Percentiles rank a stretch among this genome's conserved stretches.
Conservation (phyloP, 2,329 filamentous ascomycete genomes). For the Cadophora gregata region DNA sequence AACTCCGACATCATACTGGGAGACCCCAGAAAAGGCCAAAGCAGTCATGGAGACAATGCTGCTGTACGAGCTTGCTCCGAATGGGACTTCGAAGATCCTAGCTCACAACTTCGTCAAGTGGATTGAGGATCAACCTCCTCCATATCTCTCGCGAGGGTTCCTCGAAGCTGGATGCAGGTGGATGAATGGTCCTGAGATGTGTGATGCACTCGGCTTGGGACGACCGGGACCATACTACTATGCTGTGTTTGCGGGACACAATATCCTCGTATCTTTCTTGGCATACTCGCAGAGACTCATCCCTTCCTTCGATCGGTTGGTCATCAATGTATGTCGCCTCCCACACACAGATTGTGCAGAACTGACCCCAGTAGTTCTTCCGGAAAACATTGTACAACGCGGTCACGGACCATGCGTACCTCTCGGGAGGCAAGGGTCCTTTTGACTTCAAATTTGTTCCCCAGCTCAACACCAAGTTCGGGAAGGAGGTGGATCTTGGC, state of each 20-base stretch:
- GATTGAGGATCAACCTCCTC: constrained; percentile 19
- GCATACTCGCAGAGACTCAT: constrained; percentile 14
- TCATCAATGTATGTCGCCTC: constrained; percentile 2
- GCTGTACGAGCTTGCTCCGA: constrained; percentile 20
- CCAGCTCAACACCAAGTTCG: constrained; percentile 12
- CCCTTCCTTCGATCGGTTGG: constrained; percentile 12
- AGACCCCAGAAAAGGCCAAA: constrained; percentile 21
- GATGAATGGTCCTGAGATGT: constrained; percentile 19
- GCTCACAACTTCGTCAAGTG: constrained; percentile 23
- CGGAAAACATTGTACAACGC: constrained; percentile 12
- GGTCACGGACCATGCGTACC: constrained; percentile 7
- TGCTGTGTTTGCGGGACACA: constrained; percentile 18
- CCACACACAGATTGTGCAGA: neutral
- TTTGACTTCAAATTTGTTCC: constrained; percentile 23
- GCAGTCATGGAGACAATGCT: constrained; percentile 25
- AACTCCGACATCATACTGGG: constrained; percentile 9
- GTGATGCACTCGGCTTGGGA: constrained; percentile 20
- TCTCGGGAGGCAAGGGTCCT: constrained; percentile 10
- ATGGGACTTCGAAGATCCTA: constrained; percentile 18
- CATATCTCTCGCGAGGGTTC: constrained; percentile 18
- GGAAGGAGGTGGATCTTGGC: constrained; percentile 14
- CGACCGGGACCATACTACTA: constrained; percentile 13
- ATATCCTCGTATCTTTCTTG: constrained; percentile 5
- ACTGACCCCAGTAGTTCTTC: neutral
- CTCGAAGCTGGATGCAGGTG: constrained; percentile 17